A percentile compares a stretch with the other conserved stretches of the same genome.
Conservation (phyloP, 1,139 yeast species). For the Geotrichum fermentans region DNA sequence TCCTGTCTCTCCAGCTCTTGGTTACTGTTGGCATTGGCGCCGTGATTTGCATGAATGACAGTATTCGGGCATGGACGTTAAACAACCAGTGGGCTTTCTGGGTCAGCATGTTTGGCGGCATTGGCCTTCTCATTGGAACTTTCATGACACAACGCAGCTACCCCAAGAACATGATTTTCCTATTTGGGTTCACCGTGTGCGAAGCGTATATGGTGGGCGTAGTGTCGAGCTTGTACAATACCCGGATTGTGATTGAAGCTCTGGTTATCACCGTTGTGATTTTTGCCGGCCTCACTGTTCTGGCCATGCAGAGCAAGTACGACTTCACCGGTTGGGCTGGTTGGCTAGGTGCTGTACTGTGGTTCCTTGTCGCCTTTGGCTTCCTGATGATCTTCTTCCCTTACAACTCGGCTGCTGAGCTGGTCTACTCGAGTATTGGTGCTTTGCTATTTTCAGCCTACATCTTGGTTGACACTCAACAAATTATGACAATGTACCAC, state of each 20-base stretch:
- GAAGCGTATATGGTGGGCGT: conserved; percentile 75
- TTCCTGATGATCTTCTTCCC: conserved; percentile 67
- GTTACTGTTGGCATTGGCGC: conserved; percentile 59
- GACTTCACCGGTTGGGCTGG: conserved; percentile 75
- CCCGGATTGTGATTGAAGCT: conserved; percentile 66
- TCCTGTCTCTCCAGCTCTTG: conserved; percentile 60
- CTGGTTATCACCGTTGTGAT: conserved; percentile 62
- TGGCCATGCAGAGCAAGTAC: conserved; percentile 79
- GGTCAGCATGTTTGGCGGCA: conserved; percentile 53
- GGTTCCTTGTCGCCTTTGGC: conserved; percentile 71
- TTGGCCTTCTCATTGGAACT: conserved; percentile 60
- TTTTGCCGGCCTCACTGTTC: conserved; percentile 67
- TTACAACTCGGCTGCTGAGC: conserved; percentile 49
- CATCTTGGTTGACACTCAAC: conserved; percentile 76
- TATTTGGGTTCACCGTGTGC: conserved; percentile 63
- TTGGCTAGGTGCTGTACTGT: conserved; percentile 53
- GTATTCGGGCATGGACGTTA: conserved; percentile 55
- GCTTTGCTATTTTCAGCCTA: conserved; percentile 70
- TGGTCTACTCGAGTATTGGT: conserved; percentile 66
- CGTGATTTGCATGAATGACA: conserved; percentile 46
- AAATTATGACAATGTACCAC: conserved; percentile 70
- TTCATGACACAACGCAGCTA: conserved; percentile 57
- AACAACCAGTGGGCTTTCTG: conserved; percentile 57
- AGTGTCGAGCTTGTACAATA: conserved; percentile 59
- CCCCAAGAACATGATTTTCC: conserved; percentile 55